phyloP scores from a whole-genome alignment of 495 filamentous ascomycete species.

The Xanthoparmelia taractica region DNA sequence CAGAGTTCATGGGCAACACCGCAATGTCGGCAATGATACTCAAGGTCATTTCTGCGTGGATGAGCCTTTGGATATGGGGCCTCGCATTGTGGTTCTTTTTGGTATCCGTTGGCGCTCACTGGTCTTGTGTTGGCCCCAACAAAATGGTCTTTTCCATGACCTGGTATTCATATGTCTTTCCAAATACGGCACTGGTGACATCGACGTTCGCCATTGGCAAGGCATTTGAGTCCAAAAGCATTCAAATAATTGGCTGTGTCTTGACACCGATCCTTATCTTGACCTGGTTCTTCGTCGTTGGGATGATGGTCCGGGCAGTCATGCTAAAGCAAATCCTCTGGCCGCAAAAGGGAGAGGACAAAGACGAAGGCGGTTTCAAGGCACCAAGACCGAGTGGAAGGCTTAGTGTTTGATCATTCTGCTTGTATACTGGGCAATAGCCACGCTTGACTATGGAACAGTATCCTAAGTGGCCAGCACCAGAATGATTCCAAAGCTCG shows the following conservation, averaged over 20 bases:
- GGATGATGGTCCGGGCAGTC: conserved; percentile 63
- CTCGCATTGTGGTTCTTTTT: conserved; percentile 83
- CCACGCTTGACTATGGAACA: background rate
- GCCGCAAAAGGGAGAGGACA: conserved; percentile 63
- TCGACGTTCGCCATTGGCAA: conserved; percentile 66
- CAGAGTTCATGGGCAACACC: conserved; percentile 54
- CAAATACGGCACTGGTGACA: conserved; percentile 69
- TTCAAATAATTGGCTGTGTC: conserved; percentile 61
- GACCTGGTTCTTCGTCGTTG: conserved; percentile 64
- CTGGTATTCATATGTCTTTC: conserved; percentile 84
- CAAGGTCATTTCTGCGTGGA: conserved; percentile 49
- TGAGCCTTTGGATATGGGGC: conserved; percentile 76
- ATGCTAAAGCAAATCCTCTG: conserved; percentile 56
- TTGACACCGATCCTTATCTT: conserved; percentile 53
- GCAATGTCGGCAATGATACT: conserved; percentile 47
- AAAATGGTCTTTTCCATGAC: conserved; percentile 76
- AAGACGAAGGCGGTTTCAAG: conserved; percentile 52
- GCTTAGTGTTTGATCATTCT: conserved; percentile 7
- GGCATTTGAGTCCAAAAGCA: conserved; percentile 52
- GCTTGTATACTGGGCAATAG: background rate
- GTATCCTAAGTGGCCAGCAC: background rate
- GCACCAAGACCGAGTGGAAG: conserved; percentile 12
- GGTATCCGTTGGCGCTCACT: conserved; percentile 66
- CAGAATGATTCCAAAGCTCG: background rate
- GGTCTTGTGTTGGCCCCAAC: conserved; percentile 55